Percentiles rank a stretch among this genome's conserved stretches.
Evolutionary conservation across 1,139 yeast species (phyloP).

Genomic region (Kodamaea suecica): DNA sequence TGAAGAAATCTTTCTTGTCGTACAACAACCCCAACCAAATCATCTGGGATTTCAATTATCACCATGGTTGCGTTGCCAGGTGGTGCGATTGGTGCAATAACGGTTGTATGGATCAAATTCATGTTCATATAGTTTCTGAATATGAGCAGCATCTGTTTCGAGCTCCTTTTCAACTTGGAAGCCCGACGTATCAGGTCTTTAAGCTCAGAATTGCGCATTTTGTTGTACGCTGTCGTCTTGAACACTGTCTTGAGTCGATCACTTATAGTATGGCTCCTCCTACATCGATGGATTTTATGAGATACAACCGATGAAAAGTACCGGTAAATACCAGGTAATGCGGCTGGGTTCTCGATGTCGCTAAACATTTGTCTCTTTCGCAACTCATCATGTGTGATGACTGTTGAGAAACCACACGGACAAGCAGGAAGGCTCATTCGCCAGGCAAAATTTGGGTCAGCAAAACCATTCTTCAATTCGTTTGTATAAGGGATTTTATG

Average conservation of each 20-base stretch:
- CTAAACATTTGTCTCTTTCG: conserved; percentile 22
- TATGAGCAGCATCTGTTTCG: neutral
- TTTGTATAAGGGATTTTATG: conserved; percentile 16
- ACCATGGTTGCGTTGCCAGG: conserved; percentile 2
- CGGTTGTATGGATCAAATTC: conserved; percentile 22
- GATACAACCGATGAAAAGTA: conserved; percentile 8
- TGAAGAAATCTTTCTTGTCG: conserved; percentile 32
- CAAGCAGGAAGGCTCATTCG: too few species aligned
- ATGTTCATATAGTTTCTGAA: conserved; percentile 13
- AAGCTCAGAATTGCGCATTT: neutral
- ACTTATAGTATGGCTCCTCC: conserved; percentile 6
- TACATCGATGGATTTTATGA: conserved; percentile 5
- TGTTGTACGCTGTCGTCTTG: neutral
- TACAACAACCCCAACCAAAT: conserved; percentile 30
- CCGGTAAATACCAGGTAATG: conserved; percentile 12
- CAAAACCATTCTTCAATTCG: conserved; percentile 20
- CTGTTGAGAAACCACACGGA: neutral
- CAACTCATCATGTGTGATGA: conserved; percentile 17
- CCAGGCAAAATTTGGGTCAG: conserved; percentile 17
- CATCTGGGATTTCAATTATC: conserved; percentile 21
- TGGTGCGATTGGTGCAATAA: conserved; percentile 8
- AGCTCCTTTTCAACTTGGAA: conserved; percentile 1
- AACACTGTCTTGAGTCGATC: conserved; percentile 4
- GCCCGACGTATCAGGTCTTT: conserved; percentile 3
- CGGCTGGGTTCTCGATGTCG: conserved; percentile 13